phyloP scores from a whole-genome alignment of 371 early-diverging fungal genomes.

The Coemansia linderi region DNA sequence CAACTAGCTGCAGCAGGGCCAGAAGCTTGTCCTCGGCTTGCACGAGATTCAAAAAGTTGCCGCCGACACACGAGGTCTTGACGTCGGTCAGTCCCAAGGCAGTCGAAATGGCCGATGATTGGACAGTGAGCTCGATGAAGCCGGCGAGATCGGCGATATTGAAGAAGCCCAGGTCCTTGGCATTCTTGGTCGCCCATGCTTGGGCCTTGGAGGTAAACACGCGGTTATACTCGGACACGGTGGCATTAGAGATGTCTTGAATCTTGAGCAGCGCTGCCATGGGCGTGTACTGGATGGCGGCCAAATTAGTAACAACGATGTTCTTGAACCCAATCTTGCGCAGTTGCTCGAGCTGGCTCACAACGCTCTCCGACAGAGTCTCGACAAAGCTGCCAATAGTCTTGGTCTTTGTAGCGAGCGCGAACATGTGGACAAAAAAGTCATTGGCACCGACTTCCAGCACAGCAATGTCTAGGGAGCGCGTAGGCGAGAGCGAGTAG shows the following conservation, averaged over 20 bases:
- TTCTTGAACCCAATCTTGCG: constrained; percentile 41
- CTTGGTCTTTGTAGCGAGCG: constrained; percentile 14
- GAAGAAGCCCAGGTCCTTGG: constrained; percentile 14
- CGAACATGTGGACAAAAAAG: constrained; percentile 28
- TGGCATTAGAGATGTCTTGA: constrained; percentile 14
- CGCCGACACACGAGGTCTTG: constrained; percentile 28
- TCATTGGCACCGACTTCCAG: constrained; percentile 48
- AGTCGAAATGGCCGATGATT: constrained; percentile 12
- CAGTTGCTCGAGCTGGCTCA: constrained; percentile 32
- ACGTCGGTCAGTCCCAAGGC: constrained; percentile 32
- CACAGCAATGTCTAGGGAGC: constrained; percentile 37
- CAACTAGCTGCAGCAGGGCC: constrained; percentile 18
- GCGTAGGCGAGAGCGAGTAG: constrained; percentile 12
- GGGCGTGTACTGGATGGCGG: constrained; percentile 37
- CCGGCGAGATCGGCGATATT: constrained; percentile 22
- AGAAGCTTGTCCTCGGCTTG: constrained; percentile 33
- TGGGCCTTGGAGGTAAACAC: constrained; percentile 15
- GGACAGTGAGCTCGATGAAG: constrained; percentile 34
- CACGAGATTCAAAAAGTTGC: constrained; percentile 22
- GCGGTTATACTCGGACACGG: constrained; percentile 21
- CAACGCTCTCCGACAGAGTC: constrained; percentile 19
- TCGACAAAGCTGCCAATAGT: constrained; percentile 26
- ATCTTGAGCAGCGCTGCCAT: constrained; percentile 25
- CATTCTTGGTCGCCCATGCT: constrained; percentile 20
- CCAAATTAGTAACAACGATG: constrained; percentile 30